Base-by-base conservation (phyloP, 495 filamentous ascomycete genomes). In the Baudoinia panamericana region DNA sequence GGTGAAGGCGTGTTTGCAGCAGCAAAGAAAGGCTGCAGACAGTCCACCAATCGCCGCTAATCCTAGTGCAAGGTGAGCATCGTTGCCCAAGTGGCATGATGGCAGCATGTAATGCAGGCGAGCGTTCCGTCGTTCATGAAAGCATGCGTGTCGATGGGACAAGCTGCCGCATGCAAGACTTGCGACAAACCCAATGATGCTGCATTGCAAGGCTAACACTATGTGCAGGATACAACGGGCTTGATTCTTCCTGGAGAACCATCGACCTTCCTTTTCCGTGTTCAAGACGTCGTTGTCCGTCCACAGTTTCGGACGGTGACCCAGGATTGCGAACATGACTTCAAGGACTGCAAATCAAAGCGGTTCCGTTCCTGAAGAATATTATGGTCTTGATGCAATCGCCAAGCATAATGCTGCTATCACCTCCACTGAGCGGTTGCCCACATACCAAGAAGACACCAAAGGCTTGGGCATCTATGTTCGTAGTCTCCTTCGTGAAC, bases 161-260 rank as follows among this genome's bases (percentile, higher is more conserved):
- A 51, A 42, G 19, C 33, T 42, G 48, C 42, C 10, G 30, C 35
- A 23, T 12, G n/a, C n/a, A n/a, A n/a, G n/a, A n/a, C n/a, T n/a
- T n/a, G n/a, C n/a, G 37, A 31, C 28, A 38, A 39, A 21, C 39
- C 31, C n/a, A n/a, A n/a, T n/a, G n/a, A n/a, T n/a, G n/a, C n/a
- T n/a, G n/a, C n/a, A n/a, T n/a, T n/a, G n/a, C n/a, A n/a, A n/a
- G n/a, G 37, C 48, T 52, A 43, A 52, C 43, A 46, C 46, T 34
- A 52, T 44, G 46, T 52, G 48, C 43, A 52, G 48, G 30, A 30
- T 30, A 18, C 26, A 19, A 32, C n/a, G n/a, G n/a, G n/a, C n/a
- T n/a, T n/a, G n/a, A n/a, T n/a, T n/a, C n/a, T n/a, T n/a, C n/a
- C n/a, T n/a, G n/a, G n/a, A n/a, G 21, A 21, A 5, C n/a, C 13